Evolutionary conservation across 1,284 basidiomycete species (phyloP), one percentile per base, ranked within the genome.

Genomic region (Kwoniella shivajii): DNA sequence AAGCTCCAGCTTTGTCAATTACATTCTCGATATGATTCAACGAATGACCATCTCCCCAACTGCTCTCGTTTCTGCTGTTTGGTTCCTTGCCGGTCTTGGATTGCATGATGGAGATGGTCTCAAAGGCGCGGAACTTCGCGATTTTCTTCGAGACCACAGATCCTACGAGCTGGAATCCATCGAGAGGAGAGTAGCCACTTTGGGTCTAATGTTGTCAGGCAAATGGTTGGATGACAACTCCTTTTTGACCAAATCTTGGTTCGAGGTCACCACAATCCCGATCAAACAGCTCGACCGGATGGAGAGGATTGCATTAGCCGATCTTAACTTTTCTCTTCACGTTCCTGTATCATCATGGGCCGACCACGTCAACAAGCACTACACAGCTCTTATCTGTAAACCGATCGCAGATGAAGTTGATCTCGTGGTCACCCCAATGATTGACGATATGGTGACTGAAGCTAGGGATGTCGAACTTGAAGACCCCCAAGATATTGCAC

Each of bases 211-310:
- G 85, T 80, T 92, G 37, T 88, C 90, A 22, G 92, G 92, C 76
- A 93, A 93, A 78, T 92, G 90, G 90, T 72, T 93, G 63, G 90
- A 93, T 69, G 90, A 93, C 69, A 90, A 92, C 70, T 92, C 91
- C 0, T 93, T 92, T 77, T 89, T 89, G 50, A 92, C 90, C 79
- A 91, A 90, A 80, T 92, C 90, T 56, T 93, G 91, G 90, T 63
- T 59, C 27, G 72, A 75, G 52, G 71, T 75, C 38, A 71, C 72
- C 29, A 55, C 52, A 30, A 66, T 74, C 47, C 63, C 68, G 20
- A 60, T 69, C 50, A 51, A 55, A 33, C 58, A 69, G 45, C 60
- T 75, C 54, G 65, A 71, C 53, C 57, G 47, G 29, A 61, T 75
- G 60, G 72, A 75, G 60, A 54, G 63, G 20, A 55, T 59, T 27